Conservation (phyloP, 2,329 filamentous ascomycete genomes). For the Aspergillus nomiae region DNA sequence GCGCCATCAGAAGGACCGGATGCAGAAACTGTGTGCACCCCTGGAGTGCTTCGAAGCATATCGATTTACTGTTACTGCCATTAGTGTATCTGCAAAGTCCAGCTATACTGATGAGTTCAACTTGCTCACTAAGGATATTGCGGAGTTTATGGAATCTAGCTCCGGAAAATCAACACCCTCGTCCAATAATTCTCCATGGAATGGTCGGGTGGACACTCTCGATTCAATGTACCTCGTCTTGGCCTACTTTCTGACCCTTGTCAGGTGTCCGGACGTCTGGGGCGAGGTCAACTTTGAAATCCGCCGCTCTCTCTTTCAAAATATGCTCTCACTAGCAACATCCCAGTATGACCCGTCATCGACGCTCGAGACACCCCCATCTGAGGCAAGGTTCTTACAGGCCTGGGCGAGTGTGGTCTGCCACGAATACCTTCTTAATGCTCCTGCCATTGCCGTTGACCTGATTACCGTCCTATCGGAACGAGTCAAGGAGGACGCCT, state of each 20-base stretch:
- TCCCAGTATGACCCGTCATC: conserved; percentile 29
- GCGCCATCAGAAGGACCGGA: conserved; percentile 29
- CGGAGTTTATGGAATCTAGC: conserved; percentile 26
- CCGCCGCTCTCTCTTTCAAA: conserved; percentile 35
- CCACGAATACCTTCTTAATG: conserved; percentile 41
- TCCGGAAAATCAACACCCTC: conserved; percentile 26
- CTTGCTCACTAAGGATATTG: conserved; percentile 27
- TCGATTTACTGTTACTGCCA: conserved; percentile 32
- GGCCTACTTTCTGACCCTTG: conserved; percentile 37
- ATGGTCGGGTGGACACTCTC: conserved; percentile 41
- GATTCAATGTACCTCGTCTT: conserved; percentile 32
- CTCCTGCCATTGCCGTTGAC: conserved; percentile 36
- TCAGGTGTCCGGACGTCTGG: conserved; percentile 35
- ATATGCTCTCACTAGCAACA: conserved; percentile 34
- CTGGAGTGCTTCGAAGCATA: conserved; percentile 43
- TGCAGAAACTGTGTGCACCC: conserved; percentile 26
- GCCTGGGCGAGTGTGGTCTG: conserved; percentile 42
- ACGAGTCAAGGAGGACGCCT: conserved; percentile 31
- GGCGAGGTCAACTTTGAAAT: conserved; percentile 30
- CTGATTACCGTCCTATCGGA: conserved; percentile 36
- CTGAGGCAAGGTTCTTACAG: conserved; percentile 36
- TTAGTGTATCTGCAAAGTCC: conserved; percentile 23
- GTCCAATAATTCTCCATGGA: conserved; percentile 35
- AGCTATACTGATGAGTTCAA: conserved; percentile 28
- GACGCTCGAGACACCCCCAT: conserved; percentile 27